A percentile compares a stretch with the other conserved stretches of the same genome.
Conservation (phyloP, 2,329 filamentous ascomycete species). For the Thelonectria rubi region DNA sequence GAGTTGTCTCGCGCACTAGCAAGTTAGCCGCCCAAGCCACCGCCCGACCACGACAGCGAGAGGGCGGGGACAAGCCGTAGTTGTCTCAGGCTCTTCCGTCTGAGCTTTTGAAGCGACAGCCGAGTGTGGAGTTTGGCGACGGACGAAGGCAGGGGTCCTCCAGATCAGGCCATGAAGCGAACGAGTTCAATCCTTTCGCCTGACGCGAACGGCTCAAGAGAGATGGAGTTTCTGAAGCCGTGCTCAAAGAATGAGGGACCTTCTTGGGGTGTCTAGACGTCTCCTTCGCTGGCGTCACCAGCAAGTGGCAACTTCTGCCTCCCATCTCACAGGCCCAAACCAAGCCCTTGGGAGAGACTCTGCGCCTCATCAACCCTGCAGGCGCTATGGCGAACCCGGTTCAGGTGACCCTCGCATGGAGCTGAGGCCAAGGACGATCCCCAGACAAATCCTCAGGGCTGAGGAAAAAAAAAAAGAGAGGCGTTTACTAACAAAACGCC, state of each 20-base stretch:
- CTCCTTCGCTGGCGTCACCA: neutral
- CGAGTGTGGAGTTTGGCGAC: neutral
- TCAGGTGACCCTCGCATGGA: neutral
- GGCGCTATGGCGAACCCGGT: neutral
- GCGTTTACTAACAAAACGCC: neutral
- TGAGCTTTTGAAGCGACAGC: too few species aligned
- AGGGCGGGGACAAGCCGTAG: too few species aligned
- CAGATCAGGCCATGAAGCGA: neutral
- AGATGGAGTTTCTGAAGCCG: neutral
- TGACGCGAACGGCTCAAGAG: neutral
- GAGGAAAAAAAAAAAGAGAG: neutral
- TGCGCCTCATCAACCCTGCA: slow-evolving; percentile 5
- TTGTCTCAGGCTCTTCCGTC: too few species aligned
- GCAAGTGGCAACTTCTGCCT: neutral
- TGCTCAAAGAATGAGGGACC: neutral
- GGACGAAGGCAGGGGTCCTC: neutral
- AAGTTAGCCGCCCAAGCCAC: neutral
- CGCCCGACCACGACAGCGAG: neutral
- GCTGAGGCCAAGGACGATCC: slow-evolving; percentile 7
- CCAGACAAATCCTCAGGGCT: neutral
- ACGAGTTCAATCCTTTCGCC: neutral
- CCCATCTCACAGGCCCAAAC: neutral
- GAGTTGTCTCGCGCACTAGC: too few species aligned
- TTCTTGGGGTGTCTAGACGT: neutral
- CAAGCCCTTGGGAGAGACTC: neutral